Evolutionary conservation across 2,329 filamentous ascomycete species (phyloP).

Genomic region (Verruconis gallopava): DNA sequence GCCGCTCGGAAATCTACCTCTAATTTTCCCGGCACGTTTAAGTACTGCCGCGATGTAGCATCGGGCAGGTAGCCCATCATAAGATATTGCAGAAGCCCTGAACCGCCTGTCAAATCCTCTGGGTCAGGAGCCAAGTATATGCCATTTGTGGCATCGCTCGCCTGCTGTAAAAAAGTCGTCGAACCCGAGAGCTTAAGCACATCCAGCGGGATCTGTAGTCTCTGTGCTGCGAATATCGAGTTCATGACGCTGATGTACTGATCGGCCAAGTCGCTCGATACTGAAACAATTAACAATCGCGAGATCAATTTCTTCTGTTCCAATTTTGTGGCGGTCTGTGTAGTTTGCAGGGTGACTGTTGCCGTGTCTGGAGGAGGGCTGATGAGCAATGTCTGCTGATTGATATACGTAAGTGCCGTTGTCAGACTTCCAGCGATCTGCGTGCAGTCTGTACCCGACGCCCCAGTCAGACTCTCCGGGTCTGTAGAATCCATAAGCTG

Average conservation of each 20-base stretch:
- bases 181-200: slow-evolving; percentile 75
- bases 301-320: slow-evolving; percentile 41
- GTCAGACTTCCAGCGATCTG: slow-evolving; percentile 86
- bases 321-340: not conserved
- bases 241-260: slow-evolving; percentile 99
- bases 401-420: slow-evolving; percentile 78
- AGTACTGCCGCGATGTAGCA: slow-evolving; percentile 45
- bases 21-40: slow-evolving; percentile 70
- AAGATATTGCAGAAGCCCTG: slow-evolving; percentile 74
- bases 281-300: slow-evolving; percentile 79
- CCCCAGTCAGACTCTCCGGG: slow-evolving; percentile 44
- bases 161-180: slow-evolving; percentile 89
- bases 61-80: slow-evolving; percentile 90
- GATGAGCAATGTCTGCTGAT: slow-evolving; percentile 56
- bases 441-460: slow-evolving; percentile 54
- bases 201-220: slow-evolving; percentile 79
- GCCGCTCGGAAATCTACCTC: slow-evolving; percentile 95
- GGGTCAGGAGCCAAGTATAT: slow-evolving; percentile 49
- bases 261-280: slow-evolving; percentile 73
- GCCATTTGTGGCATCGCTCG: slow-evolving; percentile 58
- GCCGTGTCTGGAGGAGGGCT: slow-evolving; percentile 34
- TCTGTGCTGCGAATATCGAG: slow-evolving; percentile 86
- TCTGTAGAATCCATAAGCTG: slow-evolving; percentile 60
- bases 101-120: slow-evolving; percentile 15
- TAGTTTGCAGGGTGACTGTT: slow-evolving; percentile 17